Percentiles rank a stretch among this genome's conserved stretches.
phyloP scores from a whole-genome alignment of 768 basidiomycete species.

The Auricularia heimuer region DNA sequence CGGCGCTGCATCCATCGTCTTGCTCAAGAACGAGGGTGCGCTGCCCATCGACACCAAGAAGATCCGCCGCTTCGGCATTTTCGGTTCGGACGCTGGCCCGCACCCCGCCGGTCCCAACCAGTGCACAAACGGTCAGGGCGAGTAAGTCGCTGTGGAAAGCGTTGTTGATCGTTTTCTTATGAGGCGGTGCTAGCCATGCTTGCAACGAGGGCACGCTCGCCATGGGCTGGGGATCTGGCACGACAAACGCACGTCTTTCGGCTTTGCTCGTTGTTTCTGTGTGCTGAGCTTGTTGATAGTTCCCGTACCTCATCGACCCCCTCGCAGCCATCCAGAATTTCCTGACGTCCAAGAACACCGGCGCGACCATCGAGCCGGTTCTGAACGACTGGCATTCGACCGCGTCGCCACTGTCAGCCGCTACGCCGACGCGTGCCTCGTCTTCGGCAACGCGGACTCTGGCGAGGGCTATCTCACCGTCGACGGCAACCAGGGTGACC shows the following conservation, averaged over 20 bases:
- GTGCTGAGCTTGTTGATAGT: conserved; percentile 2
- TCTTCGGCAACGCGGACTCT: conserved; percentile 75
- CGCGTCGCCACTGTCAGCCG: conserved; percentile 18
- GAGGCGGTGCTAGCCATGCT: conserved; percentile 25
- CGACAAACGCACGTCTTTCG: conserved; percentile 41
- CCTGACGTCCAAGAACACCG: conserved; percentile 1
- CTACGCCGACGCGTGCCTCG: conserved; percentile 56
- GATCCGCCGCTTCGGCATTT: conserved; percentile 19
- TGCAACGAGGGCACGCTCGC: conserved; percentile 65
- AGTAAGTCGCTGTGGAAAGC: conserved; percentile 21
- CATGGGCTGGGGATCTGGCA: conserved; percentile 91
- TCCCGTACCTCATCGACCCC: conserved; percentile 17
- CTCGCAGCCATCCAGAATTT: conserved; percentile 10
- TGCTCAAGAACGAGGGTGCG: conserved; percentile 61
- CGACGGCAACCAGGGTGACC: conserved; percentile 69
- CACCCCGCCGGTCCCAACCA: conserved; percentile 59
- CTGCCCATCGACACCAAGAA: conserved; percentile 31
- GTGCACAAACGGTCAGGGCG: conserved; percentile 28
- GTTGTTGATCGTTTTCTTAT: background rate
- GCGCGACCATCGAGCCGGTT: conserved; percentile 4
- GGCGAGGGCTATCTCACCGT: conserved; percentile 78
- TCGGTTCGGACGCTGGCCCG: conserved; percentile 53
- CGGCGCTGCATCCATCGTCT: conserved; percentile 61
- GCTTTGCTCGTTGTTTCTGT: background rate
- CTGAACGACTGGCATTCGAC: conserved; percentile 9